Conservation (phyloP, 2,329 filamentous ascomycete genomes). For the Fusarium buharicum region DNA sequence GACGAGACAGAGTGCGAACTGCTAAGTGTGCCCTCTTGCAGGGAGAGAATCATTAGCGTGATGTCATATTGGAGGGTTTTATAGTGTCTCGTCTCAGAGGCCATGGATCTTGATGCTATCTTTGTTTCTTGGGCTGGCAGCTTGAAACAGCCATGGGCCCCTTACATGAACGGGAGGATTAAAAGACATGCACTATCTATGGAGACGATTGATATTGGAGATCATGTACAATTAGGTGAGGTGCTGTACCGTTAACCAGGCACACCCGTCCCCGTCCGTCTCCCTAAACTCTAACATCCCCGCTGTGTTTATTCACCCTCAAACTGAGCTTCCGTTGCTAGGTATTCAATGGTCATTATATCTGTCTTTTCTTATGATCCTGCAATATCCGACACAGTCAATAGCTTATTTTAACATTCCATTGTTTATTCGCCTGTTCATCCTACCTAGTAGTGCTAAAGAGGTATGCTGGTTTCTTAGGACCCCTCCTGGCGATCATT, state of each 20-base stretch:
- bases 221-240: too few species aligned
- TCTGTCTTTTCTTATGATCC: conserved; percentile 8
- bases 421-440: conserved; percentile 7
- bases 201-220: too few species aligned
- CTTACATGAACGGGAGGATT: background rate
- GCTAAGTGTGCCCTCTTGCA: conserved; percentile 6
- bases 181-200: background rate
- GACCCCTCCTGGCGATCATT: conserved; percentile 37
- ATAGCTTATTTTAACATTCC: conserved; percentile 5
- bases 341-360: conserved; percentile 11
- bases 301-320: background rate
- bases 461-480: conserved; percentile 6
- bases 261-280: too few species aligned
- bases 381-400: conserved; percentile 23
- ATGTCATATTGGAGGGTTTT: conserved; percentile 22
- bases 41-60: conserved; percentile 13
- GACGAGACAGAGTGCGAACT: background rate
- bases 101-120: conserved; percentile 17
- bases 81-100: conserved; percentile 25
- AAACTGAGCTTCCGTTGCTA: conserved; percentile 18
- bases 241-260: too few species aligned
- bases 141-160: conserved; percentile 9
- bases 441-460: background rate
- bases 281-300: too few species aligned
- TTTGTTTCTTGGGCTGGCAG: conserved; percentile 22